Evolutionary conservation across 2,329 filamentous ascomycete genomes (phyloP).

Genomic region (Exophiala viscosa): DNA sequence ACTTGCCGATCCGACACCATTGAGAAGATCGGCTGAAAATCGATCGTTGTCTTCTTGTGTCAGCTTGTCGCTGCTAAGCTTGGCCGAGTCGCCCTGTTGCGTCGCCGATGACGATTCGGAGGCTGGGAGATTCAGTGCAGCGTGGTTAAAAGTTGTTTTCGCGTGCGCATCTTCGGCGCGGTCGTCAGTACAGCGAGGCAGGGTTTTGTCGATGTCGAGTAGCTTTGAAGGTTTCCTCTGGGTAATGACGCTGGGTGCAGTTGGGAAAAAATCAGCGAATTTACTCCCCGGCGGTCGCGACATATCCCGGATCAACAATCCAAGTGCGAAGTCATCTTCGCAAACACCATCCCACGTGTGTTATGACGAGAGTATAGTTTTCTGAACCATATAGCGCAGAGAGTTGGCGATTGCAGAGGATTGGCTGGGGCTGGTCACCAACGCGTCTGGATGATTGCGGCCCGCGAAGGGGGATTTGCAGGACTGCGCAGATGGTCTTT

Average conservation of each 20-base stretch:
- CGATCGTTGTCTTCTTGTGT: slow-evolving; percentile 32
- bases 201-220: slow-evolving; percentile 50
- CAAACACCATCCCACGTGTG: slow-evolving; percentile 14
- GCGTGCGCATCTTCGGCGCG: slow-evolving; percentile 23
- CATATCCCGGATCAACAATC: slow-evolving; percentile 46
- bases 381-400: slow-evolving; percentile 9
- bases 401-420: slow-evolving; percentile 2
- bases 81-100: slow-evolving; percentile 15
- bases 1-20: slow-evolving; percentile 68
- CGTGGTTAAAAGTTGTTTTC: slow-evolving; percentile 11
- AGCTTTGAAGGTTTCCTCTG: slow-evolving; percentile 42
- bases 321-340: slow-evolving; percentile 25
- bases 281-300: slow-evolving; percentile 70
- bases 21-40: slow-evolving; percentile 61
- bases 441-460: slow-evolving; percentile 18
- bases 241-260: slow-evolving; percentile 63
- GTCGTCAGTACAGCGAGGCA: slow-evolving; percentile 9
- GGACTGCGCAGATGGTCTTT: slow-evolving; percentile 2
- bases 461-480: slow-evolving; percentile 15
- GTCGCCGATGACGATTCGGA: slow-evolving; percentile 3
- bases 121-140: slow-evolving; percentile 17
- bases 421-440: slow-evolving; percentile 7
- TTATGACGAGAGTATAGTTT: neutral
- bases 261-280: slow-evolving; percentile 83
- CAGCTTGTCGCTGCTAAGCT: slow-evolving; percentile 31